These are phyloP conservation scores for Boletus speciosus DNA, from an alignment of 768 basidiomycete species.

Conservation along the genomic window DNA sequence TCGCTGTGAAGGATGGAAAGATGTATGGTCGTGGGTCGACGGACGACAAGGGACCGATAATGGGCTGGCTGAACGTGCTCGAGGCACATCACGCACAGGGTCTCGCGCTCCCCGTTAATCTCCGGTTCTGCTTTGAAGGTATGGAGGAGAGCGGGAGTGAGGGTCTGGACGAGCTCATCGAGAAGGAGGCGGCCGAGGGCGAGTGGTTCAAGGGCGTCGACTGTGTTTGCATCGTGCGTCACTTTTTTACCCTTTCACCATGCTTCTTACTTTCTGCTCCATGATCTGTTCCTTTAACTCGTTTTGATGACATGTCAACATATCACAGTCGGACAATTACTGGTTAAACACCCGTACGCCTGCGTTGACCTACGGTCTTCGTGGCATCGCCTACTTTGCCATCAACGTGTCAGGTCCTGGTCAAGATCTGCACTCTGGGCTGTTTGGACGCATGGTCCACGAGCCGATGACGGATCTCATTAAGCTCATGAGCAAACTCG, in stretches of 20 bases:
- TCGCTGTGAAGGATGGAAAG: slow-evolving; percentile 53
- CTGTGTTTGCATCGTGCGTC: slow-evolving; percentile 84
- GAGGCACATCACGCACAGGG: slow-evolving; percentile 72
- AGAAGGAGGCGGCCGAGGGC: slow-evolving; percentile 64
- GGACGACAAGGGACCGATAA: slow-evolving; percentile 91
- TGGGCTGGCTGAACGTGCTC: slow-evolving; percentile 88
- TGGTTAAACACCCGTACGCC: slow-evolving; percentile 86
- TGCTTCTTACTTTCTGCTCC: too few species aligned
- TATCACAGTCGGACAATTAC: slow-evolving; percentile 80
- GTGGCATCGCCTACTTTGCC: slow-evolving; percentile 86
- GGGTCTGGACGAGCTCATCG: slow-evolving; percentile 85
- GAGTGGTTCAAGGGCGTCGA: slow-evolving; percentile 85
- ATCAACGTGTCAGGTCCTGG: slow-evolving; percentile 79
- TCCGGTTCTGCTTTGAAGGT: slow-evolving; percentile 91
- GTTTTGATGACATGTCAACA: neutral
- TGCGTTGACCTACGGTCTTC: slow-evolving; percentile 81
- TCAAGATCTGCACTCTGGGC: slow-evolving; percentile 87
- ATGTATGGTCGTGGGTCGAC: slow-evolving; percentile 84
- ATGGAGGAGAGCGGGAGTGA: slow-evolving; percentile 97
- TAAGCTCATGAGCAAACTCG: slow-evolving; percentile 79
- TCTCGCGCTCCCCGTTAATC: slow-evolving; percentile 79
- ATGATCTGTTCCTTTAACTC: neutral
- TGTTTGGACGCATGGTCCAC: slow-evolving; percentile 77
- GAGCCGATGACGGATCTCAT: slow-evolving; percentile 96
- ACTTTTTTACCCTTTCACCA: neutral